A percentile compares a stretch with the other conserved stretches of the same genome.
Conservation (phyloP, 1,284 basidiomycete species). For the Austroboletus niveus region DNA sequence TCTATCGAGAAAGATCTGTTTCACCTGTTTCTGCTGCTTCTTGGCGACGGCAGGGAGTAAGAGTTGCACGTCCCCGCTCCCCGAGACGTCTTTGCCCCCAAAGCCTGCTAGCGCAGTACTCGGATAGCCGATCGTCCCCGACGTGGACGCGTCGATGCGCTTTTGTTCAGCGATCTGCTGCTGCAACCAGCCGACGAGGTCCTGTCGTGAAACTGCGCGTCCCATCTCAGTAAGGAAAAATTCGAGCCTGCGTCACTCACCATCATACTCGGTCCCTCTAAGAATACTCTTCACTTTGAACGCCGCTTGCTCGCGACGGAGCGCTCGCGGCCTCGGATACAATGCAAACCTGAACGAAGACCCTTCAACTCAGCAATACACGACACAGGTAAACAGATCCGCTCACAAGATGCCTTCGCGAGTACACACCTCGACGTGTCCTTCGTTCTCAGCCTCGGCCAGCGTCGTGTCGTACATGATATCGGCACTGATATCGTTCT, state of each 20-base stretch:
- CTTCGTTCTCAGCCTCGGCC: slow-evolving; percentile 58
- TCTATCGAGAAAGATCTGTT: slow-evolving; percentile 66
- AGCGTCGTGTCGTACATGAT: slow-evolving; percentile 81
- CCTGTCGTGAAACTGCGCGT: slow-evolving; percentile 58
- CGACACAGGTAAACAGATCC: background rate
- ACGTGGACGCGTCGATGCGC: slow-evolving; percentile 62
- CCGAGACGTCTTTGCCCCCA: slow-evolving; percentile 43
- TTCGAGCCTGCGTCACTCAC: slow-evolving; percentile 36
- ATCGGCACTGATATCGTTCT: slow-evolving; percentile 80
- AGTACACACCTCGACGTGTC: slow-evolving; percentile 62
- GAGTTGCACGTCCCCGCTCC: slow-evolving; percentile 52
- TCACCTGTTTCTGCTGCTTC: slow-evolving; percentile 70
- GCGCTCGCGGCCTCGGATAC: slow-evolving; percentile 58
- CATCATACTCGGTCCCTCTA: slow-evolving; percentile 69
- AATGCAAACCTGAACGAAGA: slow-evolving; percentile 58
- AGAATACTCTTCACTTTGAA: slow-evolving; percentile 82
- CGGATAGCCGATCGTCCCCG: slow-evolving; percentile 47
- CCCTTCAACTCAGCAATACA: background rate
- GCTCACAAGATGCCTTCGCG: slow-evolving; percentile 77
- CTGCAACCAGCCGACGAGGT: slow-evolving; percentile 70
- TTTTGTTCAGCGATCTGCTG: slow-evolving; percentile 77
- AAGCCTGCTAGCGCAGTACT: slow-evolving; percentile 34
- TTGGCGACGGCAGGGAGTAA: slow-evolving; percentile 66
- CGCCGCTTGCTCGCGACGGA: slow-evolving; percentile 59
- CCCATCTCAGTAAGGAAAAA: background rate